A percentile compares a stretch with the other conserved stretches of the same genome.
Conservation (phyloP, 2,329 filamentous ascomycete genomes). For the Curvularia eragrostidis region DNA sequence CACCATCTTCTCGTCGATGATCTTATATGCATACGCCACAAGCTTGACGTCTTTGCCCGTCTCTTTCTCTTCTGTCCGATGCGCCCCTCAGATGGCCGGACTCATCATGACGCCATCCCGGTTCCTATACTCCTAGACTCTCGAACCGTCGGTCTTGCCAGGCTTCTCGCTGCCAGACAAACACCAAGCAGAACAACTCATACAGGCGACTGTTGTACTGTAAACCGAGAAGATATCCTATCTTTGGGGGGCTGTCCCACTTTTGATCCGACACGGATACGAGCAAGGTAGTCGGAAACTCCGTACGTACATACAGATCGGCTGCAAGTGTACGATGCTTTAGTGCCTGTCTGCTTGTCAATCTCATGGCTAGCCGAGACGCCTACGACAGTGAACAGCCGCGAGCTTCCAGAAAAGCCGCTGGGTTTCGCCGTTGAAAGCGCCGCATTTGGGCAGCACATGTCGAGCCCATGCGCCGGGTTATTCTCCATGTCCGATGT, state of each 20-base stretch:
- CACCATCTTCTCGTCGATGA: neutral
- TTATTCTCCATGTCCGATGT: constrained; percentile 24
- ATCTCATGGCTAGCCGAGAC: neutral
- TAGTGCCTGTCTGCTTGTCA: constrained; percentile 2
- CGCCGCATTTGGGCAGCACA: constrained; percentile 20
- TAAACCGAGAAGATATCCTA: neutral
- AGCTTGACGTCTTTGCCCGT: neutral
- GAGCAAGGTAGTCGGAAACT: neutral
- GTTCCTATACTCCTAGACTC: neutral
- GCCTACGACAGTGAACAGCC: neutral
- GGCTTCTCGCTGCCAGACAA: neutral
- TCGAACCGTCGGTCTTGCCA: neutral
- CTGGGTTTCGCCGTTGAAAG: constrained; percentile 24
- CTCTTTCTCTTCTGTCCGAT: neutral
- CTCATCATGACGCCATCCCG: neutral
- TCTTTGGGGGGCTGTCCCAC: neutral
- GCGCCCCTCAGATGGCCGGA: neutral
- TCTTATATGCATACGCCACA: neutral
- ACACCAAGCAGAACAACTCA: neutral
- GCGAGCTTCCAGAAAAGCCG: constrained; percentile 10
- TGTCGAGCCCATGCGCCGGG: constrained; percentile 23
- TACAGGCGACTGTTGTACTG: neutral
- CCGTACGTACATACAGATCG: neutral
- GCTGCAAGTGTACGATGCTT: neutral
- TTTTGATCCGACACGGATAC: constrained; percentile 3